Evolutionary conservation across 805 yeast genomes (phyloP).

Genomic region (Suhomyces emberorum): DNA sequence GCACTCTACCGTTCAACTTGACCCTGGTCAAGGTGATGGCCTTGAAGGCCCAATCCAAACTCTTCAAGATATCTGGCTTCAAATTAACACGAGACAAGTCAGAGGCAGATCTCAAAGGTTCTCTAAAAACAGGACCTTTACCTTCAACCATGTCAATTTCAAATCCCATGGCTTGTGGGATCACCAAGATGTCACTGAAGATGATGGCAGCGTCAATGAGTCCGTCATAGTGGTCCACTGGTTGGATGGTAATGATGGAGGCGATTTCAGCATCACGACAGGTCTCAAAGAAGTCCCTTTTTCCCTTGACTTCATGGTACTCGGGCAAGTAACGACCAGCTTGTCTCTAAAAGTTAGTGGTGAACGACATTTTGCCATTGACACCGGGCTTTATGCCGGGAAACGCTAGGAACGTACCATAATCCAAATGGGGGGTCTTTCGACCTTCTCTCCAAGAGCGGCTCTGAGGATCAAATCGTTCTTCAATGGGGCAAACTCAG

Average conservation of each 20-base stretch:
- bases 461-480: constrained; percentile 92
- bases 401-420: constrained; percentile 47
- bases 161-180: constrained; percentile 98
- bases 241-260: constrained; percentile 91
- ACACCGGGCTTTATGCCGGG: neutral
- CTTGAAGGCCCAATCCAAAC: constrained; percentile 90
- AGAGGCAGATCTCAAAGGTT: constrained; percentile 73
- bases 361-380: no score
- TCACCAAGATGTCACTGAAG: constrained; percentile 90
- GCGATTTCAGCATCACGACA: constrained; percentile 95
- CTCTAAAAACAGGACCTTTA: constrained; percentile 89
- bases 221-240: constrained; percentile 84
- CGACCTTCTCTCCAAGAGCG: constrained; percentile 85
- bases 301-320: constrained; percentile 84
- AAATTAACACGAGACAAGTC: constrained; percentile 61
- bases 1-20: constrained; percentile 86
- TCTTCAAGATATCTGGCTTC: constrained; percentile 68
- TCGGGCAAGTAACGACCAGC: constrained; percentile 95
- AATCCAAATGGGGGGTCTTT: constrained; percentile 97
- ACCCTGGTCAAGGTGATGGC: constrained; percentile 89
- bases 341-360: constrained; percentile 53
- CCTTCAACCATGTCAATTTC: constrained; percentile 91
- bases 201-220: constrained; percentile 95
- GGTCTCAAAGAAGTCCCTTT: constrained; percentile 88
- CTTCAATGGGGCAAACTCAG: constrained; percentile 68